These are phyloP conservation scores for Sporothrix euskadiensis DNA, from an alignment of 2,329 filamentous ascomycete genomes.

Conservation along the genomic window DNA sequence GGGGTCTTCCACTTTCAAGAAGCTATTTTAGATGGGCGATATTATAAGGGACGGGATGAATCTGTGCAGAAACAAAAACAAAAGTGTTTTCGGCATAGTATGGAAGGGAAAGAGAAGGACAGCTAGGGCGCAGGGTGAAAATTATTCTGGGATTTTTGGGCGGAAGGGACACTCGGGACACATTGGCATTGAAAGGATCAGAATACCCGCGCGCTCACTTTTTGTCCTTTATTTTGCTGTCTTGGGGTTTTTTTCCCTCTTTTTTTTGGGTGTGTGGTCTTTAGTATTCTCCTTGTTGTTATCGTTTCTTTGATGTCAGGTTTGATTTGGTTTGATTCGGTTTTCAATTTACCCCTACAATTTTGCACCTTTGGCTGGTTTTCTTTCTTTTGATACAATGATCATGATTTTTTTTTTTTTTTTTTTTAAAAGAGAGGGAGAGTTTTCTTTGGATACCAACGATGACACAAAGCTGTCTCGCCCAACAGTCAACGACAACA, in stretches of 20 bases:
- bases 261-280: neutral
- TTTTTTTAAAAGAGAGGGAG: too few species aligned
- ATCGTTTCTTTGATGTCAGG: neutral
- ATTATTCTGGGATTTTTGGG: neutral
- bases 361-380: neutral
- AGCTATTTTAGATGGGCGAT: neutral
- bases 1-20: neutral
- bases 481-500: neutral
- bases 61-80: neutral
- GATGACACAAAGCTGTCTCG: neutral
- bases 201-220: constrained; percentile 22
- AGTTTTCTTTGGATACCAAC: neutral
- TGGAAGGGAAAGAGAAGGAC: constrained; percentile 1
- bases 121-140: neutral
- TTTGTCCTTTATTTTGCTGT: constrained; percentile 16
- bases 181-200: constrained; percentile 4
- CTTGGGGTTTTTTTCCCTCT: constrained; percentile 26
- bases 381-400: neutral
- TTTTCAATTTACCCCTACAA: neutral
- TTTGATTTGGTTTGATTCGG: neutral
- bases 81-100: neutral
- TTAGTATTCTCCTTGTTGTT: constrained; percentile 6
- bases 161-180: neutral
- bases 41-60: neutral
- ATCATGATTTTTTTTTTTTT: neutral